Evolutionary conservation across 345 rosid species (phyloP).

Genomic region (Abelmoschus esculentus): DNA sequence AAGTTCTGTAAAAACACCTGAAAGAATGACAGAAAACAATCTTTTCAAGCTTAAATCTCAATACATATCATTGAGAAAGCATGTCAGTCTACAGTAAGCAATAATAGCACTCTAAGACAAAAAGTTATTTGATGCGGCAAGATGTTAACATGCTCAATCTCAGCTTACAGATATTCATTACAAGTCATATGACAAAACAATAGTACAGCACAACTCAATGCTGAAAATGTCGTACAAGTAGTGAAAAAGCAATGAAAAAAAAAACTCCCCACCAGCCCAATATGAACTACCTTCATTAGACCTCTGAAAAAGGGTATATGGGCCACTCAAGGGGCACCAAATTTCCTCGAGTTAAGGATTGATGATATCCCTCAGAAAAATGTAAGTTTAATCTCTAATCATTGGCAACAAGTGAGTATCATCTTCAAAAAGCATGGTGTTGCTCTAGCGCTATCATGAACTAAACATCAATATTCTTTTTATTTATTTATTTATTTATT

Average conservation of each 20-base stretch:
- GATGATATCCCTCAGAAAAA: not conserved
- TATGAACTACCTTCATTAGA: not conserved
- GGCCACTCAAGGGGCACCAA: not conserved
- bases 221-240: not conserved
- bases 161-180: not conserved
- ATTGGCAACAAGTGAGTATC: not conserved
- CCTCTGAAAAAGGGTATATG: not conserved
- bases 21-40: constrained; percentile 18
- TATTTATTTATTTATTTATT: too few species aligned
- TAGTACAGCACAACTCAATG: not conserved
- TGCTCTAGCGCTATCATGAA: not conserved
- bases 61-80: not conserved
- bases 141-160: not conserved
- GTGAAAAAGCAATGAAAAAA: not conserved
- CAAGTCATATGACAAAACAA: not conserved
- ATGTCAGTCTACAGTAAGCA: not conserved
- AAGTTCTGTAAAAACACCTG: constrained; percentile 98
- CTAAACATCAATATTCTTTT: not conserved
- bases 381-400: not conserved
- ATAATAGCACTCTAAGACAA: not conserved
- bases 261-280: not conserved
- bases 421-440: not conserved
- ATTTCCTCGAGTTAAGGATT: not conserved
- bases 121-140: not conserved
- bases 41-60: not conserved